A percentile compares a stretch with the other conserved stretches of the same genome.
phyloP scores from a whole-genome alignment of 164 flowering plant genomes.

The Piper betle region DNA sequence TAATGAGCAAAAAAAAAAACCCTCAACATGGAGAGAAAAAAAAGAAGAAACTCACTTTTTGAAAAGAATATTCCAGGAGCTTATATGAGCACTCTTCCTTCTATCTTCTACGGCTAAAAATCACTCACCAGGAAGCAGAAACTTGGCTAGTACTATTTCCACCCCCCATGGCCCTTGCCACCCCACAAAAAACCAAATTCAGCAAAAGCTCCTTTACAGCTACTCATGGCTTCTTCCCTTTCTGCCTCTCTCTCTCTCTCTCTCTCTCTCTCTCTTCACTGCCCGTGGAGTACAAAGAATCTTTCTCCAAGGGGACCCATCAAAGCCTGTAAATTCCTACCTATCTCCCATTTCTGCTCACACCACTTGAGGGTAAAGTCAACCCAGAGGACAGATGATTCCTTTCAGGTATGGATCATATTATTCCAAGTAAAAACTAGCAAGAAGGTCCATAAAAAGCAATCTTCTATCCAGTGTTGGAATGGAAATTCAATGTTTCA shows the following conservation, averaged over 20 bases:
- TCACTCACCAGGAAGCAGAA: background rate
- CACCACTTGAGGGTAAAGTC: no score
- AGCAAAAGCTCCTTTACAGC: background rate
- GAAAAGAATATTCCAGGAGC: background rate
- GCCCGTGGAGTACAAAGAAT: background rate
- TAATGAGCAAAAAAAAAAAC: background rate
- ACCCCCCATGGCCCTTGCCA: background rate
- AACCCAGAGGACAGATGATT: no score
- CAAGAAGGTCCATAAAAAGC: no score
- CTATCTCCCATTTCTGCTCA: background rate
- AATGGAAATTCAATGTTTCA: no score
- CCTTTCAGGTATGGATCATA: no score
- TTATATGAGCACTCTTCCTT: background rate
- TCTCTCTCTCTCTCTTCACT: background rate
- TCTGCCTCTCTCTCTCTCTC: background rate
- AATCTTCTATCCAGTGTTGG: no score
- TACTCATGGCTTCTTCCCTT: background rate
- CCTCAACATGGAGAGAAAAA: background rate
- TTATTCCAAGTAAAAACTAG: no score
- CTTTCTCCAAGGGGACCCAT: constrained; percentile 1
- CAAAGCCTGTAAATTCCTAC: background rate
- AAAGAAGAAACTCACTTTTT: constrained; percentile 1
- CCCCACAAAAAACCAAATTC: background rate
- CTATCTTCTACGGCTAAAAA: background rate
- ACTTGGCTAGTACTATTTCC: background rate